Evolutionary conservation across 2,329 filamentous ascomycete genomes (phyloP).

Genomic region (Sclerotinia spermophila): DNA sequence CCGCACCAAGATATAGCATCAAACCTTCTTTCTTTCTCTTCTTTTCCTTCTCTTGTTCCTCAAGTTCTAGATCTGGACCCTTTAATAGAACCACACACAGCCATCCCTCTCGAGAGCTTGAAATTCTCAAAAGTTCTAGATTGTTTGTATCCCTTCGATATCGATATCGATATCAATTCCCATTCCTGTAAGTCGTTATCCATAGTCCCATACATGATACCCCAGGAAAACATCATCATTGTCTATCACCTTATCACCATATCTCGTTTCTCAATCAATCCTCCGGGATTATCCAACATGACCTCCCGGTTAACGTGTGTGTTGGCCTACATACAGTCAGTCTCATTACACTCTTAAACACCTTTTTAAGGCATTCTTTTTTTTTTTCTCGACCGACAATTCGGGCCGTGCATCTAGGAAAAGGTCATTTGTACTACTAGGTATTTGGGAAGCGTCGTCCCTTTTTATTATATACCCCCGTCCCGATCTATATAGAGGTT

Average conservation of each 20-base stretch:
- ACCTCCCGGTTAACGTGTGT: conserved; percentile 9
- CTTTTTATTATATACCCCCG: background rate
- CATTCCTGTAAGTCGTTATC: background rate
- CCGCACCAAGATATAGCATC: background rate
- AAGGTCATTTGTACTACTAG: conserved; percentile 12
- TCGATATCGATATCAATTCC: background rate
- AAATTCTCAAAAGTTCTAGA: conserved; percentile 13
- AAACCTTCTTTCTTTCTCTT: conserved; percentile 7
- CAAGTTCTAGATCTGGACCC: conserved; percentile 6
- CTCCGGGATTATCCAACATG: conserved; percentile 7
- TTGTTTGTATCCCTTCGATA: background rate
- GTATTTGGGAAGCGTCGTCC: background rate
- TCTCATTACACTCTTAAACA: background rate
- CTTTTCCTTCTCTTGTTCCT: background rate
- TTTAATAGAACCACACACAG: conserved; percentile 13
- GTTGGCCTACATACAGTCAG: background rate
- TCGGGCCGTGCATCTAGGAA: conserved; percentile 13
- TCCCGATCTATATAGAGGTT: conserved; percentile 5
- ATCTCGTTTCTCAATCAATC: conserved; percentile 5
- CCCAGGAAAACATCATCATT: background rate
- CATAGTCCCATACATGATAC: background rate
- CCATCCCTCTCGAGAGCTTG: background rate
- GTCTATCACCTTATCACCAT: background rate
- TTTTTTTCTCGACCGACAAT: background rate
- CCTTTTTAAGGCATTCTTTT: conserved; percentile 9